Percentiles rank a stretch among this genome's conserved stretches.
Evolutionary conservation across 352 stramenopile species (phyloP).

Genomic region (Phytophthora rubi): DNA sequence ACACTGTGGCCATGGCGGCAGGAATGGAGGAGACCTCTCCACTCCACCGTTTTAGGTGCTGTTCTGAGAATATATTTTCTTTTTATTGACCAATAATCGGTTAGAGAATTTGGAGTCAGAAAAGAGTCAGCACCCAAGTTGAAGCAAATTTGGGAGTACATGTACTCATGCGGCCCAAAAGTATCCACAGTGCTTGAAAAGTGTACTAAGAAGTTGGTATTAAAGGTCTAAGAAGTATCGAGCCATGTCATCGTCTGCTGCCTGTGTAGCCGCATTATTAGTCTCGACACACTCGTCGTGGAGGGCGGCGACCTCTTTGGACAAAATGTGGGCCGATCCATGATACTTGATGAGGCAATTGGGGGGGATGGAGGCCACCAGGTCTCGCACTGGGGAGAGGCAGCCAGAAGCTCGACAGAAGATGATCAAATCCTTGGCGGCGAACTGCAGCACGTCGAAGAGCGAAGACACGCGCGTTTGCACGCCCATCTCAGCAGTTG

Average conservation of each 20-base stretch:
- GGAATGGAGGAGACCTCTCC: not conserved
- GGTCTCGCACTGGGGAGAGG: conserved; percentile 14
- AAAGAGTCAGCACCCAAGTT: conserved; percentile 24
- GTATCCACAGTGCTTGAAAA: not conserved
- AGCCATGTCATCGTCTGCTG: conserved; percentile 18
- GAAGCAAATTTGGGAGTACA: not conserved
- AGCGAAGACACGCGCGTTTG: conserved; percentile 48
- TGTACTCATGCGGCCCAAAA: not conserved
- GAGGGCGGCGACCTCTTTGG: conserved; percentile 17
- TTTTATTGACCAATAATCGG: conserved; percentile 1
- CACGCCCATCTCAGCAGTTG: conserved; percentile 31
- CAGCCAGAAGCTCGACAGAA: conserved; percentile 27
- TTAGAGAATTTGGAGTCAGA: conserved; percentile 7
- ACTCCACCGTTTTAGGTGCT: not conserved
- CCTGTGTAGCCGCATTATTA: not conserved
- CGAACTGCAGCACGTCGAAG: conserved; percentile 51
- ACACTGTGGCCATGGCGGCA: conserved; percentile 44
- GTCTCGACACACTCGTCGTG: conserved; percentile 28
- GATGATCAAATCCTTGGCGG: conserved; percentile 27
- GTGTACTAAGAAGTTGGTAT: not conserved
- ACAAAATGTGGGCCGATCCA: conserved; percentile 32
- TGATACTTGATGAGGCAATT: conserved; percentile 37
- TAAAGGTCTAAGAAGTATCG: conserved; percentile 30
- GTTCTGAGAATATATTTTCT: conserved; percentile 5
- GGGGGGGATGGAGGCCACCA: conserved; percentile 23